Evolutionary conservation across 2,329 filamentous ascomycete genomes (phyloP), one percentile per base, ranked within the genome.

Genomic region (Aspergillus felis): DNA sequence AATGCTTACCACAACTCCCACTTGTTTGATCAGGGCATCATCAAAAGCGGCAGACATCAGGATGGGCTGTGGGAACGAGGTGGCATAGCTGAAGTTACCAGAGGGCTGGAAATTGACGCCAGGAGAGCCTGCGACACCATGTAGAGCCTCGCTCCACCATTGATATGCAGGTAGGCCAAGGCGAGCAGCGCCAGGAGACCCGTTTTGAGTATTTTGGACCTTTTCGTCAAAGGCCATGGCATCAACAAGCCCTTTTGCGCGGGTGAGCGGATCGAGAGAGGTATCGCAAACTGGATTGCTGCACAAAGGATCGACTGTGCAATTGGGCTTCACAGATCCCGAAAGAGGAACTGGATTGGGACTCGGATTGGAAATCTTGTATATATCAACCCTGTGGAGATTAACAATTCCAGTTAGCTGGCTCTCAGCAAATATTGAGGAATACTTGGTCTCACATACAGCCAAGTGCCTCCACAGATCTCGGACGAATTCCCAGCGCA

Each of bases 51-150:
- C 84, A 1, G 80, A 79, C 69, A 85, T 80, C 1, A 81, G 71
- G 54, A 89, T 84, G 0, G 85, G 84, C 65, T 82, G 79, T 0
- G 86, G 84, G 61, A 88, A 88, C 2, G 80, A 84, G 0, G 86
- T 88, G 0, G 85, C 84, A 59, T 80, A 81, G 59, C 76, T 81
- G 66, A 81, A 88, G 20, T 80, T 69, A 2, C 79, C 80, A 28
- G 71, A 72, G 24, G 67, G 67, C 46, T 78, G 76, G 68, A 85
- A 86, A 44, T 78, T 73, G 4, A 84, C 81, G 1, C 84, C 84
- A 4, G 56, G 55, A 17, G 59, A 50, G 25, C 29, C 42, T 1
- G 82, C 85, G 0, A 87, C 78, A 3, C 86, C 86, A 64, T 87
- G 85, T 0, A 87, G 77, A 4, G 81, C 85, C 69, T 86, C 84